Base-by-base conservation (phyloP, 306 rosid species). In the Hylodesmum podocarpum region DNA sequence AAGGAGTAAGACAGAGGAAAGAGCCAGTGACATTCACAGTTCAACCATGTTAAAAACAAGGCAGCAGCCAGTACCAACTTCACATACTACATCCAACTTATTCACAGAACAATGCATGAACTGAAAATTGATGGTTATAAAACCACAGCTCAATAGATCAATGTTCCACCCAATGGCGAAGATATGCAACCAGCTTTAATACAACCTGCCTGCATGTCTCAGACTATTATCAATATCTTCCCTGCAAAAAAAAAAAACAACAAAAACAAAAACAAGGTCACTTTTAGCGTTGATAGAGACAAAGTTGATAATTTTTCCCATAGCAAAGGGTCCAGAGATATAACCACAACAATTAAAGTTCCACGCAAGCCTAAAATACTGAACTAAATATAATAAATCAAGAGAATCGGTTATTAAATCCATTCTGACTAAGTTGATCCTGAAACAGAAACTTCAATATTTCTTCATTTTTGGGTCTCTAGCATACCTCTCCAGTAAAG, bases 191-290 rank as follows among this genome's bases (percentile, higher is more conserved):
- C 47, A 65, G 63, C 77, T 73, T 77, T 28, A 34, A 37, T 19
- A 58, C n/a, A 14, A 28, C 71, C 81, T 16, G n/a, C 62, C 37
- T n/a, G 43, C 55, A 28, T 33, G 19, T 50, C 72, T 75, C 34
- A 27, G 34, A 63, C 51, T 28, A 62, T 28, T 37, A 64, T 81
- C 75, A 89, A 40, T 76, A 86, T 72, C 85, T 86, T 73, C 96
- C 87, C 90, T 87, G 92, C 90, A 87, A 29, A 79, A 76, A 80
- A 44, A 47, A 78, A 40, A 64, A 44, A 27, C 21, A 59, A 11
- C 54, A 40, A 21, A n/a, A n/a, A n/a, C n/a, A n/a, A n/a, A n/a
- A n/a, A n/a, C n/a, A n/a, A n/a, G n/a, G 64, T 78, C 58, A 86
- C 47, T 40, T 55, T 70, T 72, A 6, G 37, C 33, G 39, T 51